Base-by-base conservation (phyloP, 1,284 basidiomycete species). In the Microbotryum intermedium region DNA sequence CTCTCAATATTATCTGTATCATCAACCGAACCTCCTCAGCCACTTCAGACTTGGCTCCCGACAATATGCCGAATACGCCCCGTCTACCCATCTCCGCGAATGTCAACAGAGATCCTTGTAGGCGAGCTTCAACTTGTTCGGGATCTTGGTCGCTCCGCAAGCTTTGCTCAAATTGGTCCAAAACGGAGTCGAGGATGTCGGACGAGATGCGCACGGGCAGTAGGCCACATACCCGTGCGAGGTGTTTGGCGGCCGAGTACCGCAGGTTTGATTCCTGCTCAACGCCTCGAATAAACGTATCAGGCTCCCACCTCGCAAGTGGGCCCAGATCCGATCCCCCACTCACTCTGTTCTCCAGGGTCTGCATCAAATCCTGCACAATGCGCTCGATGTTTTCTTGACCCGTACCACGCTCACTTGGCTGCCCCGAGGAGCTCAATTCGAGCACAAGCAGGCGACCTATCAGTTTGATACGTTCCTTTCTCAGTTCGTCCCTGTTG, bases 101-200 rank as follows among this genome's bases (percentile, higher is more conserved):
- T 11, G 90, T 89, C 43, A 99, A 80, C 70, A 87, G 92, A 4
- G 90, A 87, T 7, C 95, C 95, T 74, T 99, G 94, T 91, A 94
- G 97, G 88, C 88, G 60, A 81, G 79, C 74, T 98, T 93, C 11
- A 73, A 79, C 79, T 46, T 83, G 82, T 21, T 80, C 79, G 50
- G 80, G 77, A 18, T 39, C 13, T 39, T 39, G 34, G 26, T 81
- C 73, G 53, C 82, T 82, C 69, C 88, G 82, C 59, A 91, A 80
- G 73, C 64, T 77, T 48, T 71, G 76, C 1, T 72, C 53, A 78
- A 81, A 80, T 81, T 94, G 62, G 79, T 75, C 81, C 53, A 93
- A 77, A 39, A 94, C 78, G 4, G 85, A 90, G 52, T 88, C 84
- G 2, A 91, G 76, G 13, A 97, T 84, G 73, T 98, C 90, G 34